Base-by-base conservation (phyloP, 2,329 filamentous ascomycete genomes). In the Trichoderma breve region DNA sequence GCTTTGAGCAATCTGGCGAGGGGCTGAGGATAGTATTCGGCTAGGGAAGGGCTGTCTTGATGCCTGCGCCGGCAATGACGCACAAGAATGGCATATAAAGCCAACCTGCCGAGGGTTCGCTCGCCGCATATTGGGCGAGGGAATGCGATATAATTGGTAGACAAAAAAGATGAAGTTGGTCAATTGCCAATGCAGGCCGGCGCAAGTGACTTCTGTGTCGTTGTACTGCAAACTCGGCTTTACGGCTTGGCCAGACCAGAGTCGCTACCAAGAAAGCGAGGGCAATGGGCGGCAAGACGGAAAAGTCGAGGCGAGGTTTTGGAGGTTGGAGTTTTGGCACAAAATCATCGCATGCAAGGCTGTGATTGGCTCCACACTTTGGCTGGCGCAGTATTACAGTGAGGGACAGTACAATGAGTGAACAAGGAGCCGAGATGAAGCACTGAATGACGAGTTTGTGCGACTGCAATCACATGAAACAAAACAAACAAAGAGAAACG, bases 21-120 rank as follows among this genome's bases (percentile, higher is more conserved):
- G 53, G 21, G 70, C 73, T 39, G 75, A 71, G 21, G 74, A 65
- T n/a, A 79, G 58, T 26, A 75, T 69, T 58, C 79, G 76, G 71
- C 75, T 72, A 65, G 75, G n/a, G 65, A 79, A 75, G 39, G 74
- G 69, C 30, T 76, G 77, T 65, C 71, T 77, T 64, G 75, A 30
- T 57, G 77, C 70, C 60, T 74, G 77, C 30, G 75, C 65, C 26
- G 79, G 76, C 62, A 82, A 75, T 73, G 80, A 80, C 67, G 84
- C 76, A 76, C 85, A 87, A 64, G 82, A 79, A 67, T 83, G 83
- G 79, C 85, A 86, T 68, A 85, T 74, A 71, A 83, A 80, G 75
- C 81, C 76, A 36, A 81, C 74, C 66, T 77, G 76, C 26, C 78
- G 77, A 15, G 79, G 75, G 39, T 71, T 76, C 71, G 80, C 77